A percentile compares a stretch with the other conserved stretches of the same genome.
phyloP scores from a whole-genome alignment of 257 asterid species.

The Dorcoceras hygrometricum region DNA sequence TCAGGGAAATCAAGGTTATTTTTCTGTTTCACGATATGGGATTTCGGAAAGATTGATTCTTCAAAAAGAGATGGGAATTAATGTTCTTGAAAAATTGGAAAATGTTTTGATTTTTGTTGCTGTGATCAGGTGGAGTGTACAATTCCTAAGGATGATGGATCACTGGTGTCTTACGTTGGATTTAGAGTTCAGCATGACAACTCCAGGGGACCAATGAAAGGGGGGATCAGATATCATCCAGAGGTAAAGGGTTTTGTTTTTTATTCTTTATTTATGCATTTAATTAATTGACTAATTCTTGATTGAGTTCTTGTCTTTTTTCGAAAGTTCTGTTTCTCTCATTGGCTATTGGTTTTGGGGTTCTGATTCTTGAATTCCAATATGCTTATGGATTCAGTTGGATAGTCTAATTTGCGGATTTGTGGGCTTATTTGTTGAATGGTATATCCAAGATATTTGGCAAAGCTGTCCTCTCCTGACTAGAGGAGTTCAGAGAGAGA shows the following conservation, averaged over 20 bases:
- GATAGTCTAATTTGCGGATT: not conserved
- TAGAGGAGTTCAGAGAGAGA: not conserved
- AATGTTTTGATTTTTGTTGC: not conserved
- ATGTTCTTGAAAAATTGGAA: not conserved
- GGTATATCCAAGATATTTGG: not conserved
- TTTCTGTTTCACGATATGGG: constrained; percentile 4
- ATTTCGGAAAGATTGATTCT: constrained; percentile 11
- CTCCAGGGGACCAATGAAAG: constrained; percentile 84
- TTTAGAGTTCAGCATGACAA: constrained; percentile 82
- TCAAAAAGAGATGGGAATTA: not conserved
- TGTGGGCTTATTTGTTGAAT: no score
- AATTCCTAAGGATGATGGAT: constrained; percentile 76
- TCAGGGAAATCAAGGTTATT: constrained; percentile 66
- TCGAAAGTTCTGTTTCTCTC: not conserved
- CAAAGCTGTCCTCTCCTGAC: not conserved
- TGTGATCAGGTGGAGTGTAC: constrained; percentile 74
- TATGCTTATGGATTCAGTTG: not conserved
- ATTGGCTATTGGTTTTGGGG: not conserved
- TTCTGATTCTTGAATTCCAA: not conserved
- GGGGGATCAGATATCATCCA: constrained; percentile 83
- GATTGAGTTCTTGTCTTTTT: not conserved
- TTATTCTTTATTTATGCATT: not conserved
- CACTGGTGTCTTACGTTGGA: constrained; percentile 62
- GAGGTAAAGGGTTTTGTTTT: constrained; percentile 43
- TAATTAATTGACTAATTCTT: not conserved